Evolutionary conservation across 75 land plant species (phyloP), one percentile per base, ranked within the genome.

Genomic region (Azolla pinnata): DNA sequence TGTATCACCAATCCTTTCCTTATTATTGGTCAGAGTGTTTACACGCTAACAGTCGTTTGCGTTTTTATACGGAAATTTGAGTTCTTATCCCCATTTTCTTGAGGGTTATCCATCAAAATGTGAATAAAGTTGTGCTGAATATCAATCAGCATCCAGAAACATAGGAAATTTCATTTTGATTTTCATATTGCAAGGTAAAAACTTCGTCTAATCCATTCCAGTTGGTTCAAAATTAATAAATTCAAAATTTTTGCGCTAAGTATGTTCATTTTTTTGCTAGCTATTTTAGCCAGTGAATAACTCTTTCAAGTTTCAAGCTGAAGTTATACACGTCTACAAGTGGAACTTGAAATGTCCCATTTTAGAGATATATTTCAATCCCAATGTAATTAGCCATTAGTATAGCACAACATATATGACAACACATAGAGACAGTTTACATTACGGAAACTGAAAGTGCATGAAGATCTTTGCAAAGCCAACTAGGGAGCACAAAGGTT

Each of bases 401-500:
- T 14, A 38, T 14, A 38, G 14, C 12, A 8, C 14, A 38, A 38
- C 42, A 38, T 8, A 38, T 38, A 38, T 8, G 42, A 38, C 7
- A 38, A 38, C 14, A 38, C 14, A 8, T 14, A 38, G 7, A 14
- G 42, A 38, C 42, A 38, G 42, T 38, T 14, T 38, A 38, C 42
- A 38, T 38, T 14, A 8, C 7, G 7, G 42, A 38, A 14, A 14
- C 14, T 14, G 42, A 8, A 38, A 38, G 42, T 38, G 42, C 42
- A 38, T n/a, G 42, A 38, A 7, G 7, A 38, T 38, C 42, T 38
- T n/a, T n/a, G n/a, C n/a, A n/a, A 57, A 33, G 4, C 26, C 25
- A 3, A 26, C 45, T 56, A 69, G 10, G 85, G 88, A 9, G 82
- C 75, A 59, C 77, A 76, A 8, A 87, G 70, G 44, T 69, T 80